Conservation (phyloP, 192 early-diverging fungal genomes). For the Backusella australiensis region DNA sequence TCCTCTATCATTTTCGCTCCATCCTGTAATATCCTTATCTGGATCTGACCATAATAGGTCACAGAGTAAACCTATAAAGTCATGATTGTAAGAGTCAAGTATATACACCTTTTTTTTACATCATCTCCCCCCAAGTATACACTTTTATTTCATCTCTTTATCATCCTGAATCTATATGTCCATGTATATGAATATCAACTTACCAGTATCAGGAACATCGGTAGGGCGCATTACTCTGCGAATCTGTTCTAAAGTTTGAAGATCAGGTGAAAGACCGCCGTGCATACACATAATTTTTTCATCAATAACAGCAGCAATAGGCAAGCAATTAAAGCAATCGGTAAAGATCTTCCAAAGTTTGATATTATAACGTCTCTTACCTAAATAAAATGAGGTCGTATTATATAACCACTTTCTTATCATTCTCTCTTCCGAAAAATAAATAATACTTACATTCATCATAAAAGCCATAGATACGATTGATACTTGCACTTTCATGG, state of each 20-base stretch:
- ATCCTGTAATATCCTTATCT: conserved; percentile 93
- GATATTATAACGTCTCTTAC: conserved; percentile 88
- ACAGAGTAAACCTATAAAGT: conserved; percentile 60
- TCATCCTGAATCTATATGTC: neutral
- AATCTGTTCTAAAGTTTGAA: conserved; percentile 98
- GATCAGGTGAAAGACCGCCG: conserved; percentile 94
- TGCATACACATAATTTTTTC: conserved; percentile 99
- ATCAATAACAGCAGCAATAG: conserved; percentile 96
- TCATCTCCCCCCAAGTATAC: neutral
- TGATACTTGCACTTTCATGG: conserved; percentile 90
- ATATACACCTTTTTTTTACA: neutral
- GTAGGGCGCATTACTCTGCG: conserved; percentile 95
- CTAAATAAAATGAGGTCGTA: neutral
- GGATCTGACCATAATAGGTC: conserved; percentile 98
- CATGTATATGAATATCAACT: neutral
- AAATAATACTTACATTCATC: conserved; percentile 75
- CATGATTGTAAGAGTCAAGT: neutral
- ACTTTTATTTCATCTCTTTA: neutral
- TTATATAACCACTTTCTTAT: neutral
- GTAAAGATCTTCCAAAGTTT: conserved; percentile 99
- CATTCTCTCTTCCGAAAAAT: neutral
- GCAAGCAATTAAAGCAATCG: conserved; percentile 98
- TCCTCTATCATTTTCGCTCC: conserved; percentile 97
- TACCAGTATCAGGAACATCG: conserved; percentile 95
- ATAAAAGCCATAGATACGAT: conserved; percentile 94